Base-by-base conservation (phyloP, 345 rosid genomes). In the Excoecaria agallocha region DNA sequence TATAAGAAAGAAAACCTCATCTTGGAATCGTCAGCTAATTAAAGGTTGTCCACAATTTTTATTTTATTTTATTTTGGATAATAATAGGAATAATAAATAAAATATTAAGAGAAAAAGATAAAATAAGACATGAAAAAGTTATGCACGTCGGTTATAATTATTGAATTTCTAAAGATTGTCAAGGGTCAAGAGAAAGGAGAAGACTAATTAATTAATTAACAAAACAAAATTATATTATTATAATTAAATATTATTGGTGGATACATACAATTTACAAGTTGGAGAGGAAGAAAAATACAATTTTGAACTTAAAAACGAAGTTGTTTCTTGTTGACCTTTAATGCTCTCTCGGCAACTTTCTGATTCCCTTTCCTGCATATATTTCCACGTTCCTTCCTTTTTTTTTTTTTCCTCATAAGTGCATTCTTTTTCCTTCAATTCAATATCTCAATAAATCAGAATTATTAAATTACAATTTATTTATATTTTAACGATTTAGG, bases 251-350 rank as follows among this genome's bases (percentile, higher is more conserved):
- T 30, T 30, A 30, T 43, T 43, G 48, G 48, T 43, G 48, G 48
- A 5, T 6, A 1, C 48, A 30, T 30, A 30, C 30, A 30, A 30
- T 30, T 30, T 30, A 30, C 41, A 11, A 30, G 6, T 62, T 35
- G 46, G 20, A 52, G 7, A 52, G n/a, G 17, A 52, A n/a, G 57
- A 17, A 17, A 17, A 30, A 30, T 30, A 30, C 1, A 30, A 0
- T 30, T 30, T 30, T n/a, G n/a, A n/a, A n/a, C 3, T 25, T 37
- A 60, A 60, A 55, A 1, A 3, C 5, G 3, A 30, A 67, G 66
- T 43, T 54, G 50, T 12, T 74, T 35, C 63, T 13, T 54, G 43
- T 65, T 73, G 70, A 73, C 76, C 70, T 43, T 56, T 30, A 13
- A 7, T 63, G 56, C 24, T 22, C 16, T 64, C 76, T 59, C 46